Conservation (phyloP, 805 yeast species). For the Candida namnaoensis region DNA sequence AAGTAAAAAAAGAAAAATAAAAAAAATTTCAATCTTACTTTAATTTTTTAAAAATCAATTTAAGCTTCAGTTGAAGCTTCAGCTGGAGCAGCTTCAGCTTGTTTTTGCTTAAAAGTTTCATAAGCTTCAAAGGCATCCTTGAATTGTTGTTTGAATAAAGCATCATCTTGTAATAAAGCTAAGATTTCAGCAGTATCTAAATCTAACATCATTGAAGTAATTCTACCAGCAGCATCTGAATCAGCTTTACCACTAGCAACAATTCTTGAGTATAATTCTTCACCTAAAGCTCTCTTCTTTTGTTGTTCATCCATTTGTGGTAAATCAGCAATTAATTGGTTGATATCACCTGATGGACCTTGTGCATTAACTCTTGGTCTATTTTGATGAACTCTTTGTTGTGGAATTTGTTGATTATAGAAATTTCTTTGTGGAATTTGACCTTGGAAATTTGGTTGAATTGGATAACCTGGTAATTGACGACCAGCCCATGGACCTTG, state of each 20-base stretch:
- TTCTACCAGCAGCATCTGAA: conserved; percentile 94
- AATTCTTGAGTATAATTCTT: conserved; percentile 91
- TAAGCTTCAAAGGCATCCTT: conserved; percentile 93
- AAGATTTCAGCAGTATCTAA: conserved; percentile 88
- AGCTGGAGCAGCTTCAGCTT: conserved; percentile 18
- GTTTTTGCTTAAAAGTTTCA: conserved; percentile 68
- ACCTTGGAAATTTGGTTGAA: conserved; percentile 68
- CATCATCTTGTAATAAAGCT: conserved; percentile 84
- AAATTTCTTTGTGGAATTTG: conserved; percentile 22
- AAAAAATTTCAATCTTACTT: too few relatives aligned
- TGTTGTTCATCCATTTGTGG: conserved; percentile 73
- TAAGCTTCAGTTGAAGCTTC: conserved; percentile 10
- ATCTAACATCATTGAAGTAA: conserved; percentile 97
- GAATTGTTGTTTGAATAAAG: conserved; percentile 81
- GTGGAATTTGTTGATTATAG: conserved; percentile 35
- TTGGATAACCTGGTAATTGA: conserved; percentile 78
- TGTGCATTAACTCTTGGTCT: conserved; percentile 28
- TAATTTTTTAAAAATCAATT: not conserved
- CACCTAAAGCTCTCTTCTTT: conserved; percentile 97
- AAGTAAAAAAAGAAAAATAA: too few relatives aligned
- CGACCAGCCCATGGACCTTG: conserved; percentile 54
- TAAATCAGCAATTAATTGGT: conserved; percentile 49
- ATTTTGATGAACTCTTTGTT: conserved; percentile 20
- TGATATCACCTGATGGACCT: conserved; percentile 20
- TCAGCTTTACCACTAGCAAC: conserved; percentile 83